Conservation (phyloP, 1,284 basidiomycete species). For the Grifola frondosa region DNA sequence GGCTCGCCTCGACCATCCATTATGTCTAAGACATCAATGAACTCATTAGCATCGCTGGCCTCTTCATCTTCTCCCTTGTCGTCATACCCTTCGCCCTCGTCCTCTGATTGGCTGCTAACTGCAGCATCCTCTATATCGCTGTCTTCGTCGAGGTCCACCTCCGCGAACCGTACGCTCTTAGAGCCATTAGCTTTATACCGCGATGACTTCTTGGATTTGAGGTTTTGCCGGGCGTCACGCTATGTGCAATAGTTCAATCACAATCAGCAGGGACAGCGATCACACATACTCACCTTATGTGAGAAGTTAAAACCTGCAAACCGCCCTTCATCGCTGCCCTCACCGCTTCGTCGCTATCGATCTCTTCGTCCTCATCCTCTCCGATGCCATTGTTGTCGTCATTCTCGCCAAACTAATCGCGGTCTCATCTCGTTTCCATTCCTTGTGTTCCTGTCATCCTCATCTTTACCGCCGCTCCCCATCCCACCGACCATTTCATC, state of each 20-base stretch:
- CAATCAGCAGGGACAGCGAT: background rate
- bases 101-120: no score
- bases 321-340: conserved; percentile 79
- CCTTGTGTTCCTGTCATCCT: conserved; percentile 28
- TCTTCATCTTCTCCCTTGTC: conserved; percentile 48
- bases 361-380: conserved; percentile 72
- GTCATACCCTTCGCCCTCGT: conserved; percentile 26
- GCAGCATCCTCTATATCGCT: conserved; percentile 40
- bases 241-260: background rate
- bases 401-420: conserved; percentile 57
- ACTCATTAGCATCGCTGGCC: conserved; percentile 57
- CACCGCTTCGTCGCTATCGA: conserved; percentile 81
- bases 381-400: conserved; percentile 58
- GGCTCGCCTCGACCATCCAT: conserved; percentile 62
- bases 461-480: conserved; percentile 37
- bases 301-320: conserved; percentile 67
- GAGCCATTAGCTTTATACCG: conserved; percentile 20
- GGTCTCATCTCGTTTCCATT: conserved; percentile 41
- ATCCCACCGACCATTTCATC: conserved; percentile 50
- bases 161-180: conserved; percentile 42
- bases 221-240: conserved; percentile 9
- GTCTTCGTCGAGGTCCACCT: conserved; percentile 70
- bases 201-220: conserved; percentile 23
- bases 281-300: conserved; percentile 42
- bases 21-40: conserved; percentile 67